Evolutionary conservation across 768 basidiomycete genomes (phyloP).

Genomic region (Serendipita sp.): DNA sequence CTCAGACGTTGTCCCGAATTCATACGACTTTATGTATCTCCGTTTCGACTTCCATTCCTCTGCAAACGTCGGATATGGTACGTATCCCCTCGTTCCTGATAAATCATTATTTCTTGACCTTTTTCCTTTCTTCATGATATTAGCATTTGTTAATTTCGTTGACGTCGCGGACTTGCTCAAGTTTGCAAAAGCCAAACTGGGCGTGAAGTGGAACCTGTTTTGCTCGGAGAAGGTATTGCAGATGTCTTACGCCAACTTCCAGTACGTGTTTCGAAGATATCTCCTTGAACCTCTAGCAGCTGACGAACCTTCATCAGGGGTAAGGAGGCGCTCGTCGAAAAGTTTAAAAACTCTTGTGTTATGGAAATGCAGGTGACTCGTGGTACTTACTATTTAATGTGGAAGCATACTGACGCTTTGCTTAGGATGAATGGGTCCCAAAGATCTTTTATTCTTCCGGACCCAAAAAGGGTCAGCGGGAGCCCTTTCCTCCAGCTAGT

Average conservation of each 20-base stretch:
- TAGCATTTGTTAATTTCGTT: constrained; percentile 86
- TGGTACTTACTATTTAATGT: constrained; percentile 73
- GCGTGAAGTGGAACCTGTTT: constrained; percentile 86
- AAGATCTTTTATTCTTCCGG: constrained; percentile 42
- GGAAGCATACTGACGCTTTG: neutral
- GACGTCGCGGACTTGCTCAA: constrained; percentile 54
- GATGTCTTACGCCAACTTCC: constrained; percentile 86
- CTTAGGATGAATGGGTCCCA: constrained; percentile 3
- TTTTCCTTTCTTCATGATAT: constrained; percentile 59
- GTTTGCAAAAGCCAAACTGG: constrained; percentile 60
- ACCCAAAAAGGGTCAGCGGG: constrained; percentile 51
- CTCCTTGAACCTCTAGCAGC: neutral
- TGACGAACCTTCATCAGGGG: constrained; percentile 32
- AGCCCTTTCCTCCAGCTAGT: constrained; percentile 71
- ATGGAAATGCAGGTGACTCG: constrained; percentile 66
- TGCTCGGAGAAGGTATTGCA: constrained; percentile 81
- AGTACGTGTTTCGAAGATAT: constrained; percentile 33
- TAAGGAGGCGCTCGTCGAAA: constrained; percentile 78
- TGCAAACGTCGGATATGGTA: constrained; percentile 30
- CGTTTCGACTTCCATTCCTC: constrained; percentile 17
- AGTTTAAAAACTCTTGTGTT: constrained; percentile 81
- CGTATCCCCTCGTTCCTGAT: constrained; percentile 7
- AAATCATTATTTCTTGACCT: neutral
- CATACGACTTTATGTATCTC: constrained; percentile 76
- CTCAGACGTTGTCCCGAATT: constrained; percentile 51